Conservation (phyloP, 768 basidiomycete genomes). For the Mycena rosella region DNA sequence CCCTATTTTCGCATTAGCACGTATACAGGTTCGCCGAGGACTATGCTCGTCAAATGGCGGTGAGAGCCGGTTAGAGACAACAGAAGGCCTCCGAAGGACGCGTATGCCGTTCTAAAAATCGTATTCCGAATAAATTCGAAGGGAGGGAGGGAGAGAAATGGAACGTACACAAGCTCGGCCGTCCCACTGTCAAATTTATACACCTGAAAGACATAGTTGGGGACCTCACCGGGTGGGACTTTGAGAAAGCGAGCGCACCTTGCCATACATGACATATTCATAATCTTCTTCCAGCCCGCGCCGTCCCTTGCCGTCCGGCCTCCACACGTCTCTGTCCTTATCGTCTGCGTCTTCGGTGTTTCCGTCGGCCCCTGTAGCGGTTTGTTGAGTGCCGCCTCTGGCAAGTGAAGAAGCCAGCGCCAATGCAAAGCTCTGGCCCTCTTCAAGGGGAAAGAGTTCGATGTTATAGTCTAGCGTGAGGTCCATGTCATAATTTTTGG, state of each 20-base stretch:
- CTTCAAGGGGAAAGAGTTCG: slow-evolving; percentile 85
- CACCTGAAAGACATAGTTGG: slow-evolving; percentile 64
- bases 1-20: slow-evolving; percentile 84
- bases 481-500: slow-evolving; percentile 93
- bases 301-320: slow-evolving; percentile 86
- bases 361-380: slow-evolving; percentile 61
- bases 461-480: slow-evolving; percentile 94
- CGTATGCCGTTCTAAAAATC: slow-evolving; percentile 85
- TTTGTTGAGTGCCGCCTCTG: slow-evolving; percentile 62
- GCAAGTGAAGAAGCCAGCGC: slow-evolving; percentile 87
- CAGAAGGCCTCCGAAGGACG: slow-evolving; percentile 95
- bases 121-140: slow-evolving; percentile 26
- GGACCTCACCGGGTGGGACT: neutral
- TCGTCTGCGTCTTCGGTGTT: slow-evolving; percentile 68
- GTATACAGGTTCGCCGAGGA: slow-evolving; percentile 94
- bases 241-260: slow-evolving; percentile 65
- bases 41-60: slow-evolving; percentile 92
- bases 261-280: slow-evolving; percentile 99
- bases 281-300: slow-evolving; percentile 94
- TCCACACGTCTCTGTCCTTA: slow-evolving; percentile 84
- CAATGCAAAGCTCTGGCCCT: slow-evolving; percentile 82
- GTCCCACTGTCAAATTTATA: slow-evolving; percentile 96
- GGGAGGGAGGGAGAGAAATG: slow-evolving; percentile 28
- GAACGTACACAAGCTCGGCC: slow-evolving; percentile 84
- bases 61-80: slow-evolving; percentile 95